Base-by-base conservation (phyloP, 768 basidiomycete species). In the Tulasnella sp. region DNA sequence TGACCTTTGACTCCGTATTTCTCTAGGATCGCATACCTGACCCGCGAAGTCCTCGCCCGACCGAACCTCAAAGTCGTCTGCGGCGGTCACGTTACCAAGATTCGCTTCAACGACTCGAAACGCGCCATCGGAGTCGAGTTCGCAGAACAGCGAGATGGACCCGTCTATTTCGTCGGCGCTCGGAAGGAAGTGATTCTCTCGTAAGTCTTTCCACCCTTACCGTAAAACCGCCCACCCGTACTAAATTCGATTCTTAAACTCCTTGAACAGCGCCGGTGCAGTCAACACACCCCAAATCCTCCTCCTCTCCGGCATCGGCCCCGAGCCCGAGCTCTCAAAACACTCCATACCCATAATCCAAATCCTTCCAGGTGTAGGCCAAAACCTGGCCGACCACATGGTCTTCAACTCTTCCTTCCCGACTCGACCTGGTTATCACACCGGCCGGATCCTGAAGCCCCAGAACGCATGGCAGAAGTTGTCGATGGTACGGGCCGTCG, bases 341-440 rank as follows among this genome's bases (percentile, higher is more conserved):
- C 83, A 89, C 75, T 82, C 82, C 6, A 89, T 96, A 29, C 84
- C 87, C 0, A 82, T 89, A 38, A 83, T 90, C 25, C 80, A 88
- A 7, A 88, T 93, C 79, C 86, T 91, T 1, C 90, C 91, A 0
- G 89, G 89, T 14, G 93, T 96, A 25, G 94, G 94, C 17, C 84
- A 86, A 11, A 86, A 93, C 81, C 86, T 95, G 22, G 84, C 87
- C 67, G 93, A 95, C 80, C 93, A 94, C 79, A 84, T 86, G 3
- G 85, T 86, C 17, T 85, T 79, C 37, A 73, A 73, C 64, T 67
- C 36, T 34, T 39, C 3, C 39, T 75, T 67, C 54, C 25, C 38
- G 6, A 67, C 22, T 22, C 34, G 54, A 15, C 54, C 67, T 3
- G 31, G 45, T 1, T 49, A 49, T 22, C 22, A 1, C 45, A 22